Evolutionary conservation across 495 filamentous ascomycete genomes (phyloP).

Genomic region (Xylaria telfairii): DNA sequence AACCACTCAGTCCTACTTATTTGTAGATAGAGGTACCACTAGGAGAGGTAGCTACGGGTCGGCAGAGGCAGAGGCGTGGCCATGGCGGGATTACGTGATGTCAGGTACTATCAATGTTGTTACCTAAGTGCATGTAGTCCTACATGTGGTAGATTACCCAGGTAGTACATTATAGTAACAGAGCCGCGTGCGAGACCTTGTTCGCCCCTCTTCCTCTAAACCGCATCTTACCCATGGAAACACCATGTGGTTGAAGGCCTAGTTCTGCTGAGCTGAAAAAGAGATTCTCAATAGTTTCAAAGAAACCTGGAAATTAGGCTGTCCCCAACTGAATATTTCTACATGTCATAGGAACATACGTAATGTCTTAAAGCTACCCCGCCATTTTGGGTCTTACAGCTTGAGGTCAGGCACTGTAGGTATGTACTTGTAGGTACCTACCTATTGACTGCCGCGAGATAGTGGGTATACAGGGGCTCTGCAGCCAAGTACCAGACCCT

Average conservation of each 20-base stretch:
- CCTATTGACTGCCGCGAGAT: no score
- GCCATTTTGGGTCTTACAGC: neutral
- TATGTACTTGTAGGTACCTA: no score
- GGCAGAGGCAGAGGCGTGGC: neutral
- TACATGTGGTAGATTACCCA: neutral
- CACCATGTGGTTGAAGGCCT: neutral
- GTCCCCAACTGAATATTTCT: neutral
- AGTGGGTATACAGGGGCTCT: neutral
- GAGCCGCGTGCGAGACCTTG: neutral
- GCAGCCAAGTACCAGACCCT: neutral
- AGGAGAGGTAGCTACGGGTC: no score
- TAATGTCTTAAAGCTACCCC: neutral
- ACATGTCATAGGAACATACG: neutral
- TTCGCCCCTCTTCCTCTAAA: neutral
- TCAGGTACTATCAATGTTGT: no score
- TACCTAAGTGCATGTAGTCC: no score
- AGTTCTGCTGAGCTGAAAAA: no score
- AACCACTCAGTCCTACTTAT: no score
- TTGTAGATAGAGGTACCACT: neutral
- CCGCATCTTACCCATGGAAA: neutral
- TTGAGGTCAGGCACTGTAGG: neutral
- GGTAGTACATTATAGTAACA: neutral
- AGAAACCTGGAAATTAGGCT: neutral
- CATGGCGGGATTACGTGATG: conserved; percentile 6
- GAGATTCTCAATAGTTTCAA: neutral